Evolutionary conservation across 2,329 filamentous ascomycete species (phyloP).

Genomic region (Ophiostoma ulmi): DNA sequence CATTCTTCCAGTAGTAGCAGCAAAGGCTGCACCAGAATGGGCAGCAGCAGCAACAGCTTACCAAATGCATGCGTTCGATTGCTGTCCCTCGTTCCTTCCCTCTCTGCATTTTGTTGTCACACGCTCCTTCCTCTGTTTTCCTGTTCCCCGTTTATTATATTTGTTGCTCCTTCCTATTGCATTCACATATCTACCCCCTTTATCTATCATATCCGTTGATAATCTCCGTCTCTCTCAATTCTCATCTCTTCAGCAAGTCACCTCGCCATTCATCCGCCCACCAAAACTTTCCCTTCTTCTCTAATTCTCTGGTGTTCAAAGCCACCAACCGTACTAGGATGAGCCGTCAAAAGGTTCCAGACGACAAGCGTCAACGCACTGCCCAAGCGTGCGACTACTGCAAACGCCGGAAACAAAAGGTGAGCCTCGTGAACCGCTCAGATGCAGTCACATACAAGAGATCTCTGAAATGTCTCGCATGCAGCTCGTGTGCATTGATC

Average conservation of each 20-base stretch:
- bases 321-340: constrained; percentile 30
- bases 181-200: not conserved
- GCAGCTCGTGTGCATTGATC: not conserved
- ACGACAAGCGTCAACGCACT: constrained; percentile 58
- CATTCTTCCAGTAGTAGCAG: not conserved
- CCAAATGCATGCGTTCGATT: not conserved
- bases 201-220: not conserved
- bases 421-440: constrained; percentile 35
- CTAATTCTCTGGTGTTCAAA: not conserved
- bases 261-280: not conserved
- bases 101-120: not conserved
- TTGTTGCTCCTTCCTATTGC: not conserved
- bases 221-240: not conserved
- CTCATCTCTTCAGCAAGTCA: not conserved
- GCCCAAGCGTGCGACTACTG: constrained; percentile 61
- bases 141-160: not conserved
- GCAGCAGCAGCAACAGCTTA: not conserved
- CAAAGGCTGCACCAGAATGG: not conserved
- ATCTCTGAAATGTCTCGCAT: not conserved
- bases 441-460: not conserved
- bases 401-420: constrained; percentile 64
- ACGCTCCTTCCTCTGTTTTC: not conserved
- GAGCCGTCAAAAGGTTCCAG: constrained; percentile 52
- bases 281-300: not conserved
- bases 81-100: not conserved